Evolutionary conservation across 2,329 filamentous ascomycete genomes (phyloP).

Genomic region (Cryphonectria naterciae): DNA sequence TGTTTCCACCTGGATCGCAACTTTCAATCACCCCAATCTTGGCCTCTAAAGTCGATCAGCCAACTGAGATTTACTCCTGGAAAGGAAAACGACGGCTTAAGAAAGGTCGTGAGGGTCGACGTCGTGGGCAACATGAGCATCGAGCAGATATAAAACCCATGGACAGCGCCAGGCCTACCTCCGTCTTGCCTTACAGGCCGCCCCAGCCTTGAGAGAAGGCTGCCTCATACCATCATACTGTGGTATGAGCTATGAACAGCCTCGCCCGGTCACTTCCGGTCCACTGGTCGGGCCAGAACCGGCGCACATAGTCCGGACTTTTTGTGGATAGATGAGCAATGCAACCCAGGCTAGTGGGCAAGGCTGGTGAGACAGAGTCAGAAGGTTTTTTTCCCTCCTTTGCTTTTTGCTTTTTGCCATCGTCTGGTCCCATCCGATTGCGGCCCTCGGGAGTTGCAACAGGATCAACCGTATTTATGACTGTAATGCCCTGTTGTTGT

Average conservation of each 20-base stretch:
- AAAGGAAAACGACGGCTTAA: constrained; percentile 15
- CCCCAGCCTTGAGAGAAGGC: neutral
- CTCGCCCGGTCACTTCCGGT: neutral
- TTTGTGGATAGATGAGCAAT: constrained; percentile 16
- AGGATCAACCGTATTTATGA: constrained; percentile 5
- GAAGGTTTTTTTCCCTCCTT: neutral
- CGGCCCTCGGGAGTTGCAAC: neutral
- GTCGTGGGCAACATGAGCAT: neutral
- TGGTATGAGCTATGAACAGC: neutral
- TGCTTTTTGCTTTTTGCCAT: constrained; percentile 2
- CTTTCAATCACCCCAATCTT: neutral
- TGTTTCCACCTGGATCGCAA: constrained; percentile 4
- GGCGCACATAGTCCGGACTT: constrained; percentile 4
- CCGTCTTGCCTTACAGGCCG: neutral
- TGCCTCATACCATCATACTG: neutral
- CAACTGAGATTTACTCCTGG: neutral
- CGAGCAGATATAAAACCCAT: neutral
- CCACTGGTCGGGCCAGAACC: neutral
- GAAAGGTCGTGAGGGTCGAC: constrained; percentile 1
- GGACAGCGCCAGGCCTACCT: neutral
- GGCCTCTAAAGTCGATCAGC: neutral
- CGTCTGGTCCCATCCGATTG: constrained; percentile 3
- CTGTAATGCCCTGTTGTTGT: neutral
- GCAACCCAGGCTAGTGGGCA: constrained; percentile 4
- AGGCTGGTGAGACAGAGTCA: constrained; percentile 8